These are phyloP conservation scores for Fusarium dimerum DNA, from an alignment of 2,329 filamentous ascomycete species.

Conservation along the genomic window DNA sequence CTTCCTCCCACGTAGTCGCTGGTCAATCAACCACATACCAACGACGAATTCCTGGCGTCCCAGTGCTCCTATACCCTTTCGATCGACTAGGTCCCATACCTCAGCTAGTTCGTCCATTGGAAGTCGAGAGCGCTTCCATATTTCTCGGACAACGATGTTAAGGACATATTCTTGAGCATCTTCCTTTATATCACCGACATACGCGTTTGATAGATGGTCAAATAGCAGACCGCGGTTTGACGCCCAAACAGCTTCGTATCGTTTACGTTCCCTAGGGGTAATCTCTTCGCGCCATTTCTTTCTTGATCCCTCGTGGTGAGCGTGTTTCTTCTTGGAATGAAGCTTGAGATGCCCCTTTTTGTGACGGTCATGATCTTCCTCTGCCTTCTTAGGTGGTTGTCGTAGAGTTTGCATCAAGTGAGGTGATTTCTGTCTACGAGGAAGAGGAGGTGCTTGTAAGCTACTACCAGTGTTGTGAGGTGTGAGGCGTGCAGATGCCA, in stretches of 20 bases:
- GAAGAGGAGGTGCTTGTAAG: constrained; percentile 37
- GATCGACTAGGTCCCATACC: constrained; percentile 76
- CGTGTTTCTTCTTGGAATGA: constrained; percentile 62
- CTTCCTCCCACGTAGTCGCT: constrained; percentile 77
- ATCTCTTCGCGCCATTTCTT: constrained; percentile 77
- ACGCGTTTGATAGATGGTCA: constrained; percentile 22
- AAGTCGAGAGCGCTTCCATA: constrained; percentile 73
- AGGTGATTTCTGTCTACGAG: constrained; percentile 47
- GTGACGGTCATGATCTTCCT: constrained; percentile 56
- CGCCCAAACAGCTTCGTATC: constrained; percentile 84
- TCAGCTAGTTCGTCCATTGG: constrained; percentile 69
- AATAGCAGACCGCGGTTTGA: constrained; percentile 69
- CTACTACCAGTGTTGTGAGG: constrained; percentile 42
- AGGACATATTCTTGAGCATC: constrained; percentile 55
- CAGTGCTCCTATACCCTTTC: constrained; percentile 55
- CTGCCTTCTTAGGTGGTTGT: constrained; percentile 49
- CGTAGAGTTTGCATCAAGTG: constrained; percentile 68
- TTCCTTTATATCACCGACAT: constrained; percentile 17
- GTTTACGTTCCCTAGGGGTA: constrained; percentile 70
- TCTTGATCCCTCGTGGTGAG: constrained; percentile 74
- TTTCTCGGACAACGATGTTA: constrained; percentile 69
- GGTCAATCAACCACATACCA: constrained; percentile 80
- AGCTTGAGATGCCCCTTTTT: constrained; percentile 52
- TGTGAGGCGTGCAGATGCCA: constrained; percentile 63
- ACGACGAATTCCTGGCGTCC: constrained; percentile 75